Conservation (phyloP, 2,329 filamentous ascomycete species). For the Ophiocordyceps australis region DNA sequence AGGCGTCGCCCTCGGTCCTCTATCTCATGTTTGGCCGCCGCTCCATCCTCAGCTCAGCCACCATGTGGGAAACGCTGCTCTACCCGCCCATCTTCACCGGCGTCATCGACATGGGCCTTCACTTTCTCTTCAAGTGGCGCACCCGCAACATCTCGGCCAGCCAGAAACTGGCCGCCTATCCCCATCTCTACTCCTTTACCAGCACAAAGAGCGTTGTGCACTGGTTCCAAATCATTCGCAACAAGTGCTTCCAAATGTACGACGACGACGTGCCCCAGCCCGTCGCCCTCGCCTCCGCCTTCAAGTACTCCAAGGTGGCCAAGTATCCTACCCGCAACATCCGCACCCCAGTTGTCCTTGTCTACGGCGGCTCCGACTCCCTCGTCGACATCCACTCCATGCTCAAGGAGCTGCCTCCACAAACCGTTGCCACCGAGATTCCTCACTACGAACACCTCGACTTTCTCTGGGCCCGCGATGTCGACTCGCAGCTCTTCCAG, state of each 20-base stretch:
- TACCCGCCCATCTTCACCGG: conserved; percentile 89
- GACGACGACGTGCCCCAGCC: conserved; percentile 82
- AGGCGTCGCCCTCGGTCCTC: conserved; percentile 79
- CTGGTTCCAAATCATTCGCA: conserved; percentile 98
- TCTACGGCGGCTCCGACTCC: conserved; percentile 89
- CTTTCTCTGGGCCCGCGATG: conserved; percentile 84
- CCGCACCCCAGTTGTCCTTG: conserved; percentile 79
- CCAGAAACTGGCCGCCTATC: conserved; percentile 90
- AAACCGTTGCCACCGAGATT: conserved; percentile 74
- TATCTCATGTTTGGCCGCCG: conserved; percentile 86
- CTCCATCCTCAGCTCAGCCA: conserved; percentile 79
- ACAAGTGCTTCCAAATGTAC: conserved; percentile 94
- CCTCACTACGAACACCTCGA: conserved; percentile 93
- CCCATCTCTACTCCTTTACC: conserved; percentile 91
- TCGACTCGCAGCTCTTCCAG: conserved; percentile 68
- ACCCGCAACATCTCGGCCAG: conserved; percentile 65
- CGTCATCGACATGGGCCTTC: conserved; percentile 64
- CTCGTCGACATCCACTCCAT: conserved; percentile 87
- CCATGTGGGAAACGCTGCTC: conserved; percentile 92
- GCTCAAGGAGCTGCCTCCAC: conserved; percentile 69
- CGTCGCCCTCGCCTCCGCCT: conserved; percentile 48
- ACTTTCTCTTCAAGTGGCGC: conserved; percentile 80
- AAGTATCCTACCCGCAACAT: conserved; percentile 96
- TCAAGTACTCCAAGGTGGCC: conserved; percentile 88
- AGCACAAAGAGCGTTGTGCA: conserved; percentile 95